A percentile compares a stretch with the other conserved stretches of the same genome.
Conservation (phyloP, 192 early-diverging fungal genomes). For the Coemansia sp. region DNA sequence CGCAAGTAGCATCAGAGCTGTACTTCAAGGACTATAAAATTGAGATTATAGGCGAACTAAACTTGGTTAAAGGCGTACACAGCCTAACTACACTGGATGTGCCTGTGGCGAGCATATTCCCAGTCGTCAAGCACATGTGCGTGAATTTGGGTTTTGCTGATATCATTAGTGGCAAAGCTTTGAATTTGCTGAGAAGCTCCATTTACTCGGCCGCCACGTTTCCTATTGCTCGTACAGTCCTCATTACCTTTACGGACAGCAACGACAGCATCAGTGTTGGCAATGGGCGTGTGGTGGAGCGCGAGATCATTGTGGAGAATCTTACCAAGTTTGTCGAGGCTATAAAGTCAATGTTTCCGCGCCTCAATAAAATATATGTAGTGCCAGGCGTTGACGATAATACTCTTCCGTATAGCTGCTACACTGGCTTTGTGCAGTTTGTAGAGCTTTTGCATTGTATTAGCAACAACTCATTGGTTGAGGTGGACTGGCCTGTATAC, state of each 20-base stretch:
- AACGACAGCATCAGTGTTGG: not conserved
- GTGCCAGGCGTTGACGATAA: not conserved
- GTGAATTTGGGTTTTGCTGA: not conserved
- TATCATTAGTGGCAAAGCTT: not conserved
- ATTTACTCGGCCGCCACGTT: not conserved
- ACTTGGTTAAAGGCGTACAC: not conserved
- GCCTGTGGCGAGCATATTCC: not conserved
- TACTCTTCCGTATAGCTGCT: not conserved
- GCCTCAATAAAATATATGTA: not conserved
- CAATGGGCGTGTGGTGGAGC: not conserved
- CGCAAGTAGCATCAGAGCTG: not conserved
- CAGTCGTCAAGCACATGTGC: not conserved
- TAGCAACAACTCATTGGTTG: not conserved
- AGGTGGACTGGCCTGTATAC: not conserved
- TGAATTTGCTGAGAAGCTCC: not conserved
- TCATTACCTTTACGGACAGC: not conserved
- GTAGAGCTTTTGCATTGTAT: not conserved
- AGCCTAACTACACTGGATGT: not conserved
- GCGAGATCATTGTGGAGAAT: not conserved
- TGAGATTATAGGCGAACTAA: not conserved
- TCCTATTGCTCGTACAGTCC: not conserved
- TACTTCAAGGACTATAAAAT: slow-evolving; percentile 2
- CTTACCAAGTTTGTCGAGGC: not conserved
- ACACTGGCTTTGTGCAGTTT: not conserved
- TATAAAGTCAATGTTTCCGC: not conserved